phyloP scores from a whole-genome alignment of 495 filamentous ascomycete species.

The Staphylotrichum tortipilum region DNA sequence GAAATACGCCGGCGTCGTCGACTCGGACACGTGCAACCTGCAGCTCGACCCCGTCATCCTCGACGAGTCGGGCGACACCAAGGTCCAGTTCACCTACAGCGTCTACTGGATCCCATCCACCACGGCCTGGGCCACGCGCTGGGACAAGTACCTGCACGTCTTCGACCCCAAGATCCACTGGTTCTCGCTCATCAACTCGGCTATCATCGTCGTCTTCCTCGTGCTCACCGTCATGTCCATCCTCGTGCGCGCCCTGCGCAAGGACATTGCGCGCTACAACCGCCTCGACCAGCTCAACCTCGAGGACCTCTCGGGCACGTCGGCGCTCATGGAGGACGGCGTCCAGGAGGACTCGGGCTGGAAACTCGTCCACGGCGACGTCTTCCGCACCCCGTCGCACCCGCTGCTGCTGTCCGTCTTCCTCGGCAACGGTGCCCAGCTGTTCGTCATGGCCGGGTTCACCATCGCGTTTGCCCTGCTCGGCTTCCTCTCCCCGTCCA shows the following conservation, averaged over 20 bases:
- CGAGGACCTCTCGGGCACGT: slow-evolving; percentile 71
- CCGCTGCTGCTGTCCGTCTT: slow-evolving; percentile 79
- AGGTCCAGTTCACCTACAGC: slow-evolving; percentile 81
- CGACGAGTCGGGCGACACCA: slow-evolving; percentile 53
- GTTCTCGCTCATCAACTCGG: slow-evolving; percentile 93
- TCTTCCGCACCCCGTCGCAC: slow-evolving; percentile 79
- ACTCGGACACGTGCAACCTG: slow-evolving; percentile 54
- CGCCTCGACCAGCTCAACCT: slow-evolving; percentile 77
- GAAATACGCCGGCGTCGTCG: slow-evolving; percentile 47
- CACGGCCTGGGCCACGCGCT: slow-evolving; percentile 89
- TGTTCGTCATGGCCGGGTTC: slow-evolving; percentile 94
- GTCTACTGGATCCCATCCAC: slow-evolving; percentile 72
- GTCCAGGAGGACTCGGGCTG: slow-evolving; percentile 97
- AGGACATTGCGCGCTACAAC: slow-evolving; percentile 95
- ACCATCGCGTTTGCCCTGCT: slow-evolving; percentile 91
- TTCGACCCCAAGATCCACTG: slow-evolving; percentile 96
- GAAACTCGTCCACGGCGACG: slow-evolving; percentile 97
- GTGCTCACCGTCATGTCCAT: slow-evolving; percentile 85
- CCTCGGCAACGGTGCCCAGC: slow-evolving; percentile 86
- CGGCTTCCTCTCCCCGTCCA: slow-evolving; percentile 89
- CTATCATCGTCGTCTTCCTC: slow-evolving; percentile 86
- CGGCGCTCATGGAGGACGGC: slow-evolving; percentile 68
- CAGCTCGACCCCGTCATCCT: slow-evolving; percentile 47
- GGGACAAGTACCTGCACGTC: slow-evolving; percentile 96
- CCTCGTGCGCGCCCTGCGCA: slow-evolving; percentile 73